These are phyloP conservation scores for Hansenula sp. DNA, from an alignment of 1,139 yeast genomes.

Conservation along the genomic window DNA sequence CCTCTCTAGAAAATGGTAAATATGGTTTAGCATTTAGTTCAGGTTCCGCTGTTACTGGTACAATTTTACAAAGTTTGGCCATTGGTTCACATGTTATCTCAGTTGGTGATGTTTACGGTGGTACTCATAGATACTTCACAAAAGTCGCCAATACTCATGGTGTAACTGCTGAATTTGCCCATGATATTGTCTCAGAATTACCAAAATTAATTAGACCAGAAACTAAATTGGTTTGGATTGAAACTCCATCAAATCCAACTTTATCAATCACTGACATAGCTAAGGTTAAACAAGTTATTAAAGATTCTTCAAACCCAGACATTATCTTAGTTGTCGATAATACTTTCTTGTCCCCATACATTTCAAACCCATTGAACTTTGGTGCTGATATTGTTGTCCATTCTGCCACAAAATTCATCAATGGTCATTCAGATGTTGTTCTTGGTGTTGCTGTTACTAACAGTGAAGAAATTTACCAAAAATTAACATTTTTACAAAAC, in stretches of 20 bases:
- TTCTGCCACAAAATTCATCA: conserved; percentile 87
- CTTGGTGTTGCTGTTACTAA: conserved; percentile 81
- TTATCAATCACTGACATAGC: conserved; percentile 70
- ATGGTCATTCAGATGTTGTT: conserved; percentile 91
- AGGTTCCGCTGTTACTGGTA: conserved; percentile 85
- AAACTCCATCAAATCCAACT: conserved; percentile 88
- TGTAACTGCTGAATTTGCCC: conserved; percentile 65
- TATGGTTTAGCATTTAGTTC: conserved; percentile 79
- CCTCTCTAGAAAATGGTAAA: conserved; percentile 74
- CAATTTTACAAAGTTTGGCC: conserved; percentile 70
- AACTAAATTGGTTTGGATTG: conserved; percentile 83
- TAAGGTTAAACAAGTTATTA: conserved; percentile 52
- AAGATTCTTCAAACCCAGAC: conserved; percentile 37
- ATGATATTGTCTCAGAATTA: conserved; percentile 58
- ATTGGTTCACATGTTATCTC: conserved; percentile 73
- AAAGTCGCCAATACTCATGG: conserved; percentile 82
- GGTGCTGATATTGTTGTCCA: conserved; percentile 90
- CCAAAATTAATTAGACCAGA: conserved; percentile 51
- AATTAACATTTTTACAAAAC: conserved; percentile 74
- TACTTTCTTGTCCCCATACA: conserved; percentile 91
- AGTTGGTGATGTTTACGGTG: conserved; percentile 89
- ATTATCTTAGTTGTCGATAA: conserved; percentile 80
- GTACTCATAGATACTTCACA: conserved; percentile 89
- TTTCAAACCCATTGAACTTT: conserved; percentile 75
- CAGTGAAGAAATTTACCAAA: conserved; percentile 55